Conservation (phyloP, 805 yeast genomes). For the Kodamaea hsintzibuensis region DNA sequence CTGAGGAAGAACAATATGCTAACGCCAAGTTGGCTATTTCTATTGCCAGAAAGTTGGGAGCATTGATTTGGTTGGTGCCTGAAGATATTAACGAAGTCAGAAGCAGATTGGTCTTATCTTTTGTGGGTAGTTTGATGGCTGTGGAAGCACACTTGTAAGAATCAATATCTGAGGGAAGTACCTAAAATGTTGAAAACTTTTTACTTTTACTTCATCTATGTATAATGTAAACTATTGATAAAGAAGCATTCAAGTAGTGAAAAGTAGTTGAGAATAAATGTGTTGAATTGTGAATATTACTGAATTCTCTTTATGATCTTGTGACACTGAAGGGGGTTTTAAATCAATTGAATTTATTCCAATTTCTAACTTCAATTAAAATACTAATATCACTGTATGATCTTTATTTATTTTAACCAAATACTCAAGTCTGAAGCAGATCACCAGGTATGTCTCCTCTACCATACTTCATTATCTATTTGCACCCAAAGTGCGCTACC, state of each 20-base stretch:
- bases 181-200: neutral
- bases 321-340: too few species aligned
- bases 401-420: too few species aligned
- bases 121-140: slow-evolving; percentile 91
- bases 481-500: neutral
- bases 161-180: neutral
- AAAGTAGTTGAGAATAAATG: neutral
- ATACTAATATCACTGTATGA: too few species aligned
- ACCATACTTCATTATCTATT: neutral
- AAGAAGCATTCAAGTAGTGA: neutral
- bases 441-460: neutral
- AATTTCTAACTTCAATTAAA: too few species aligned
- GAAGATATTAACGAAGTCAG: slow-evolving; percentile 97
- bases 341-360: too few species aligned
- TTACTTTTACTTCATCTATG: neutral
- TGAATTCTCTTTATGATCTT: too few species aligned
- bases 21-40: slow-evolving; percentile 97
- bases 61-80: slow-evolving; percentile 99
- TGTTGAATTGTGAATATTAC: too few species aligned
- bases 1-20: slow-evolving; percentile 83
- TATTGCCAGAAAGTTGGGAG: slow-evolving; percentile 97
- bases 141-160: slow-evolving; percentile 22
- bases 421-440: too few species aligned
- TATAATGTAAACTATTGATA: neutral
- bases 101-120: slow-evolving; percentile 87